Base-by-base conservation (phyloP, 148 eudicot species). In the Heliosperma pusillum region DNA sequence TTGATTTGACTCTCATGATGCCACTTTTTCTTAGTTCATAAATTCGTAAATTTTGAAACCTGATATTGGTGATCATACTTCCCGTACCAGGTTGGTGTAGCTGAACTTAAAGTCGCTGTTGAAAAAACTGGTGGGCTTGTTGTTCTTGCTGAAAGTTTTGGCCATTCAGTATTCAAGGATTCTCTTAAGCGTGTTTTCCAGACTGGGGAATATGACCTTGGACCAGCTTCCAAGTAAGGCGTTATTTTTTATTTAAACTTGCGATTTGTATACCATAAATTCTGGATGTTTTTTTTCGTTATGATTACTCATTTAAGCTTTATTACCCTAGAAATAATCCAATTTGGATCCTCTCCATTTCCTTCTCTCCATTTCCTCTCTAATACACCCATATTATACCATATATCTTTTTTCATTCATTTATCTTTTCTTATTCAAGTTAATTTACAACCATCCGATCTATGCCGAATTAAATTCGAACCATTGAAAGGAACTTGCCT, bases 71-170 rank as follows among this genome's bases (percentile, higher is more conserved):
- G 36, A 78, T 65, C 21, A 19, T 61, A 52, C 72, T 50, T 60
- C 63, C 45, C 74, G 50, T 83, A 72, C 40, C 82, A 95, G 98
- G 97, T 95, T 59, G 98, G 98, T 76, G 87, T 95, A 82, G 97
- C 98, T 74, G 98, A 95, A 79, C 85, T 95, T 65, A 95, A 92
- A 88, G 89, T 88, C 73, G 98, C 93, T 26, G 92, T 92, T 75
- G 98, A 95, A 79, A 87, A 76, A 80, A 89, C 98, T 75, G 98
- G 98, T 47, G 98, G 98, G 25, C 89, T 95, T 85, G 93, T 89
- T 70, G 96, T 92, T 77, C 92, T 95, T 63, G 96, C 97, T 71
- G 98, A 95, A 85, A 95, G 98, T 85, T 95, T 95, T 88, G 97
- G 97, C 68, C 98, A 95, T 87, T 88, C 93, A 44, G 93, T 90